phyloP scores from a whole-genome alignment of 148 eudicot genomes.

The Talinum fruticosum region DNA sequence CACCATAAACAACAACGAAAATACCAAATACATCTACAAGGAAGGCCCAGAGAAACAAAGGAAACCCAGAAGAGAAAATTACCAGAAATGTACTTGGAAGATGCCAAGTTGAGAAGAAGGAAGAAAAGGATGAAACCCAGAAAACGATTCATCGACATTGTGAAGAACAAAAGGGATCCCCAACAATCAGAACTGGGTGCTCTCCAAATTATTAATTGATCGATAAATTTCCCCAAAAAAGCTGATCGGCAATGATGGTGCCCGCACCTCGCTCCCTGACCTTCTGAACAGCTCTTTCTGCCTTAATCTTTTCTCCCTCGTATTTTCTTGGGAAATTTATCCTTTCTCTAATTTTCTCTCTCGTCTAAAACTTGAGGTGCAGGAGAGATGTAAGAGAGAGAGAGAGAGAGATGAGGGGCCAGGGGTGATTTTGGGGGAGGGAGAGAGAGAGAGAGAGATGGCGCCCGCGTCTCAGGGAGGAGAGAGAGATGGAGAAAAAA shows the following conservation, averaged over 20 bases:
- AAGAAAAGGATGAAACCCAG: conserved; percentile 47
- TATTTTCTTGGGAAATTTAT: no score
- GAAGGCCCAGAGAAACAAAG: no score
- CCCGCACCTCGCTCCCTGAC: not conserved
- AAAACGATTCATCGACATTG: conserved; percentile 40
- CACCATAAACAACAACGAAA: not conserved
- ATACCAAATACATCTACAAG: not conserved
- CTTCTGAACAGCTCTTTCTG: not conserved
- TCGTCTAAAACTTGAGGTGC: no score
- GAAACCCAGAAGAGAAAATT: conserved; percentile 10
- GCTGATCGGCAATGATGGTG: conserved; percentile 19
- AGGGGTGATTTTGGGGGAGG: no score
- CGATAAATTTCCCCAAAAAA: conserved; percentile 13
- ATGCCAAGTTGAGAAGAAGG: conserved; percentile 44
- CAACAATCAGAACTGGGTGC: not conserved
- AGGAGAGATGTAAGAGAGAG: no score
- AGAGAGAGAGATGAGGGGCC: no score
- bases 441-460: no score
- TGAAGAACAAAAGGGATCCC: not conserved
- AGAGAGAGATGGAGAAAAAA: no score
- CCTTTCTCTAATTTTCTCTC: no score
- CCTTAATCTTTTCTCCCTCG: not conserved
- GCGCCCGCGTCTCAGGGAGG: no score
- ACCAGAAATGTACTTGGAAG: conserved; percentile 52
- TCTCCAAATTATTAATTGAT: conserved; percentile 5